A percentile compares a stretch with the other conserved stretches of the same genome.
These are phyloP conservation scores for Ramularia collo-cygni DNA, from an alignment of 2,329 filamentous ascomycete genomes.

Conservation along the genomic window DNA sequence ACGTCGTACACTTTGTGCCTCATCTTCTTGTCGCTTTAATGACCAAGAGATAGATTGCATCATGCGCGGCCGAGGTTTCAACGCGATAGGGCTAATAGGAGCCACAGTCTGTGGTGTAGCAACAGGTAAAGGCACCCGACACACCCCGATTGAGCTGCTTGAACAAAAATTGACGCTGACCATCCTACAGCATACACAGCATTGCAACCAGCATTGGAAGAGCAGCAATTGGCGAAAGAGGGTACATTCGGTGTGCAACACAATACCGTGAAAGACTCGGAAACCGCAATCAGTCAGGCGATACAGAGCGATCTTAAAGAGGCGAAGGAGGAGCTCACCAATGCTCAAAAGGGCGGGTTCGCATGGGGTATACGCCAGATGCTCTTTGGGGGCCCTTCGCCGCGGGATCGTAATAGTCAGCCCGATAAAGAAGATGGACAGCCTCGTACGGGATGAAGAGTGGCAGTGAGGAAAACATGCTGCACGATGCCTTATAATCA, in stretches of 20 bases:
- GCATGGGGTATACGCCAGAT: conserved; percentile 23
- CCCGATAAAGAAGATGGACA: neutral
- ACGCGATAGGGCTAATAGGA: conserved; percentile 1
- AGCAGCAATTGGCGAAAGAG: conserved; percentile 21
- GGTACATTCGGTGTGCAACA: conserved; percentile 21
- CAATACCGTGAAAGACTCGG: conserved; percentile 9
- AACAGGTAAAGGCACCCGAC: conserved; percentile 11
- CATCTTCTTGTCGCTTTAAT: no score
- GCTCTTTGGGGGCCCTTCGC: conserved; percentile 9
- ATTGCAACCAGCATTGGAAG: conserved; percentile 25
- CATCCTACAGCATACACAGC: conserved; percentile 21
- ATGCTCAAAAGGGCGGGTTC: conserved; percentile 14
- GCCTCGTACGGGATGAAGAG: neutral
- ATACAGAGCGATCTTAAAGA: conserved; percentile 23
- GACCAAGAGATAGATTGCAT: no score
- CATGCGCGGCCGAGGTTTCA: neutral
- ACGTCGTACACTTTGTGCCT: no score
- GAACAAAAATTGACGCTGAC: neutral
- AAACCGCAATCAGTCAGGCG: conserved; percentile 18
- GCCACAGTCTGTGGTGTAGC: conserved; percentile 16
- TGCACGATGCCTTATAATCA: neutral
- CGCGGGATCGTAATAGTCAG: neutral
- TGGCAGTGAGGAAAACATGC: neutral
- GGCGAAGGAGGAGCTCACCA: conserved; percentile 16
- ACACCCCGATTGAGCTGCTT: no score